Base-by-base conservation (phyloP, 352 stramenopile genomes). In the Phytophthora ohioensis region DNA sequence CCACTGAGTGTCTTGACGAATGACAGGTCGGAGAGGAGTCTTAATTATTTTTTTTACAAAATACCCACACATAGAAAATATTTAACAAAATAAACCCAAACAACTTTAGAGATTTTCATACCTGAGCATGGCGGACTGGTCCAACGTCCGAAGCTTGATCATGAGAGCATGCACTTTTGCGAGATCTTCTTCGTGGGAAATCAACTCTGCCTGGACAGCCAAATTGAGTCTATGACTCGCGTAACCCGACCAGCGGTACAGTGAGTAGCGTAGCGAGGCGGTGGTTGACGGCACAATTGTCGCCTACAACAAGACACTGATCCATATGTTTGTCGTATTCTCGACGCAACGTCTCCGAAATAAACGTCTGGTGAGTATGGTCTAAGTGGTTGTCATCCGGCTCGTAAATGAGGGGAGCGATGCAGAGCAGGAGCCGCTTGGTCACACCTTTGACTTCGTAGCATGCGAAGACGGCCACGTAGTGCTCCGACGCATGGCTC, bases 401-500 rank as follows among this genome's bases (percentile, higher is more conserved):
- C 15, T 30, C 43, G 13, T 49, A 3, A 5, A 49, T 32, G 17
- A 49, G 13, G 4, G 43, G 43, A 4, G 55, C 13, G 46, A 65
- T 65, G 46, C 57, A 27, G 4, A 53, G 58, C 2, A 66, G 27
- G 10, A 27, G 13, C 5, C 9, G 27, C 38, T 31, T 41, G 9
- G 7, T 17, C 8, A 49, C 45, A 2, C 34, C 30, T 15, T 30
- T 11, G 11, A 58, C 15, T 9, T 56, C 51, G 12, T 49, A 68
- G 10, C 41, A 62, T 10, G 32, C 39, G 11, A 68, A 68, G 6
- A 68, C 52, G 8, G 61, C 61, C 10, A 68, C 32, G 42, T 47
- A 62, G 34, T 62, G 61, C 39, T 57, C 49, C 0, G 42, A 68
- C 2, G 31, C 34, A 41, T 68, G 61, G 21, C 31, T 62, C 61